phyloP scores from a whole-genome alignment of 352 stramenopile species.

The Phytopythium kandeliae region DNA sequence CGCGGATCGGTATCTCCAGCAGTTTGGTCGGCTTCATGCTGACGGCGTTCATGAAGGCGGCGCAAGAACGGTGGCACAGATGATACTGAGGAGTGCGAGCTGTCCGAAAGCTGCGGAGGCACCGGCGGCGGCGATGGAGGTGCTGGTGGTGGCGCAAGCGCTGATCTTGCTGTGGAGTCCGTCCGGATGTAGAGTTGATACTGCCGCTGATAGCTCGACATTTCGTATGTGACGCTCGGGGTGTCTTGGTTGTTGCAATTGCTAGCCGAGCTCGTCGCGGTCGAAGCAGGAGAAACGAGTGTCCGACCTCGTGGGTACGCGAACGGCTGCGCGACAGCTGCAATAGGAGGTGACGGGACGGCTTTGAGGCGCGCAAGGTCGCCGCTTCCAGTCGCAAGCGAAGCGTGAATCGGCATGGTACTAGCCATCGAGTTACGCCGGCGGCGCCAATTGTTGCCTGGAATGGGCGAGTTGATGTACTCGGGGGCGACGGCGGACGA shows the following conservation, averaged over 20 bases:
- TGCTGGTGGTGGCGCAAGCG: not conserved
- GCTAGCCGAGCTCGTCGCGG: slow-evolving; percentile 2
- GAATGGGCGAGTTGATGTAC: slow-evolving; percentile 53
- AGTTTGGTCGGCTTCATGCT: slow-evolving; percentile 12
- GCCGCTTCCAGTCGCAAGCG: not conserved
- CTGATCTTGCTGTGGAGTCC: not conserved
- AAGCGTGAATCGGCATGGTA: slow-evolving; percentile 21
- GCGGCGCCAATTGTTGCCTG: slow-evolving; percentile 31
- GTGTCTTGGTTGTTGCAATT: slow-evolving; percentile 5
- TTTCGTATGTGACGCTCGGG: slow-evolving; percentile 7
- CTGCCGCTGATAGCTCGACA: not conserved
- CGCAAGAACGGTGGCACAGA: slow-evolving; percentile 24
- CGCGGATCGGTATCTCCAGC: not conserved
- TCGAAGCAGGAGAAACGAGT: slow-evolving; percentile 13
- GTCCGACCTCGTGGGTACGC: slow-evolving; percentile 18
- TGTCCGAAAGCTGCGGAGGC: slow-evolving; percentile 20
- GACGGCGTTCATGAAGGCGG: slow-evolving; percentile 17
- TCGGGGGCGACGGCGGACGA: slow-evolving; percentile 24
- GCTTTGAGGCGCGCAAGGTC: not conserved
- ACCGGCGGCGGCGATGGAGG: not conserved
- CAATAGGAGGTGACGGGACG: slow-evolving; percentile 15
- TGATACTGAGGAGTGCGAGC: slow-evolving; percentile 23
- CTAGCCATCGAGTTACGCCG: slow-evolving; percentile 49
- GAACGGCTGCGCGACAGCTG: slow-evolving; percentile 8
- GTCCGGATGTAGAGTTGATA: slow-evolving; percentile 1